Evolutionary conservation across 495 filamentous ascomycete genomes (phyloP).

Genomic region (Rhypophila decipiens): DNA sequence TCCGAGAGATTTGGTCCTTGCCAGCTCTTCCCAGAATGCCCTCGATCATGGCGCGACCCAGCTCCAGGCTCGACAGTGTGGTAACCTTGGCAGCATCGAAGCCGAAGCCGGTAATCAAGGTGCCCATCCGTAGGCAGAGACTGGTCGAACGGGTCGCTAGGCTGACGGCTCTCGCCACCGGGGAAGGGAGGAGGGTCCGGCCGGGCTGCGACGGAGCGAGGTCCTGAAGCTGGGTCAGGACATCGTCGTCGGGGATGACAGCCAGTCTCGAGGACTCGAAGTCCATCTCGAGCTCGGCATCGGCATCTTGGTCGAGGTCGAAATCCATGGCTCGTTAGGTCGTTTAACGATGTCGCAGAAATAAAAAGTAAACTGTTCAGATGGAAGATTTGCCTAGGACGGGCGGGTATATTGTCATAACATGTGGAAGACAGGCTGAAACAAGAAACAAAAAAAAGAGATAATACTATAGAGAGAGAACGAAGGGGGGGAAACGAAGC

Average conservation of each 20-base stretch:
- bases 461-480: too few species aligned
- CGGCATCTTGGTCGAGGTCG: background rate
- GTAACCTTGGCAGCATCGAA: constrained; percentile 61
- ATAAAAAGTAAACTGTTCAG: too few species aligned
- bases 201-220: constrained; percentile 28
- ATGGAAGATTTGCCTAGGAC: background rate
- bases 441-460: too few species aligned
- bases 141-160: constrained; percentile 62
- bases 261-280: constrained; percentile 1
- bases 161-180: constrained; percentile 64
- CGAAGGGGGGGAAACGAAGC: background rate
- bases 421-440: background rate
- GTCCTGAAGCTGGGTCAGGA: constrained; percentile 12
- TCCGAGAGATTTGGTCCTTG: constrained; percentile 54
- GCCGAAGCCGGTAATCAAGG: constrained; percentile 57
- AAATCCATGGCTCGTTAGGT: constrained; percentile 1
- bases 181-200: constrained; percentile 57
- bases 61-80: constrained; percentile 62
- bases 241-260: constrained; percentile 8
- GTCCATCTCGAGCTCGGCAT: background rate
- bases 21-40: constrained; percentile 61
- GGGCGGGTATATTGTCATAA: background rate
- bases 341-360: background rate
- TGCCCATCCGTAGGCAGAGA: constrained; percentile 63
- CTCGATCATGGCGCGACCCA: constrained; percentile 61